Percentiles rank a stretch among this genome's conserved stretches.
Evolutionary conservation across 192 early-diverging fungal species (phyloP).

Genomic region (Linnemannia schmuckeri): DNA sequence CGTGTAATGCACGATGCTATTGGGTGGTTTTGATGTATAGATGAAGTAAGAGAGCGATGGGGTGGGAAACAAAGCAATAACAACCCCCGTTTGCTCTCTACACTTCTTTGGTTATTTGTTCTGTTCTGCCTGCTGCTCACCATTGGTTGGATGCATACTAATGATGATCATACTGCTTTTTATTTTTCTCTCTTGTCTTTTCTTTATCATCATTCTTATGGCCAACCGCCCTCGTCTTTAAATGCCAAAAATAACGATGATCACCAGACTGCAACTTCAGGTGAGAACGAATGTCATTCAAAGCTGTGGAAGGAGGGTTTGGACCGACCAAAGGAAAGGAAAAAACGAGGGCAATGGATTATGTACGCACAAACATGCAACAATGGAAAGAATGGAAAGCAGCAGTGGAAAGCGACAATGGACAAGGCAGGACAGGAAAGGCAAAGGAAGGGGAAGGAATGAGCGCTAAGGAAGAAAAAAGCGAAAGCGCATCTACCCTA

Average conservation of each 20-base stretch:
- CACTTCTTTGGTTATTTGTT: neutral
- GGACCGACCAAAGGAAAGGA: neutral
- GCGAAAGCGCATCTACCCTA: neutral
- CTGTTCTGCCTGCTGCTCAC: neutral
- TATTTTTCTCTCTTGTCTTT: neutral
- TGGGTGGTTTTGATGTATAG: neutral
- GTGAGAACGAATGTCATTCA: neutral
- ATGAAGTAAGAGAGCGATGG: neutral
- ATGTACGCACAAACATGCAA: neutral
- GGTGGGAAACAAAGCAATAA: neutral
- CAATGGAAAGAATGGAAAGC: neutral
- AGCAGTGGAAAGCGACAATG: neutral
- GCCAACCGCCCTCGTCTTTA: neutral
- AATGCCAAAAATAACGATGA: neutral
- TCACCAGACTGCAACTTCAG: slow-evolving; percentile 25
- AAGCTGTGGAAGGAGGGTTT: neutral
- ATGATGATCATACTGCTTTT: neutral
- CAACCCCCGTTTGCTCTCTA: neutral
- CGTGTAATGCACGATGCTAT: neutral
- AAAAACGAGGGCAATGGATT: neutral
- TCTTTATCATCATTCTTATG: neutral
- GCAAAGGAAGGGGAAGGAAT: slow-evolving; percentile 1
- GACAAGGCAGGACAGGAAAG: neutral
- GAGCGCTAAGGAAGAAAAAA: neutral
- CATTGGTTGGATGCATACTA: neutral